Conservation (phyloP, 1,284 basidiomycete genomes). For the Cutaneotrichosporon arboriforme region DNA sequence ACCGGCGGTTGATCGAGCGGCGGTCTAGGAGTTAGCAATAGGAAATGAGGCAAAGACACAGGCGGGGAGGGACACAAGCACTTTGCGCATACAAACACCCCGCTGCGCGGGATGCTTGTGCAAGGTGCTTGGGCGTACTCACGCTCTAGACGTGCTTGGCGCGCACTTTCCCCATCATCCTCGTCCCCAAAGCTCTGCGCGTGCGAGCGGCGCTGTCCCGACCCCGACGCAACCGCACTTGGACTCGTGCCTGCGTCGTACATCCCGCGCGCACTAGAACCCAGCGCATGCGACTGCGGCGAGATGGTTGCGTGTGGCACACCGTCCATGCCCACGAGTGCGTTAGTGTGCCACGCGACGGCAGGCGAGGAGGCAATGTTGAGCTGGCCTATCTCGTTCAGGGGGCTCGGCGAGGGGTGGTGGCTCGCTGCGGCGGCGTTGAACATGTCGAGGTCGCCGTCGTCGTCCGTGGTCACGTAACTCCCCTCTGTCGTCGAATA, state of each 20-base stretch:
- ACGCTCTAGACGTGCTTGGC: conserved; percentile 17
- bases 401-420: conserved; percentile 6
- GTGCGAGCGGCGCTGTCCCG: background rate
- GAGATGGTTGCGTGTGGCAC: conserved; percentile 9
- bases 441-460: conserved; percentile 7
- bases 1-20: conserved; percentile 21
- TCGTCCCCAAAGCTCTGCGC: background rate
- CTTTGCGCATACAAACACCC: no score
- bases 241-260: no score
- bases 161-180: conserved; percentile 11
- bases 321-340: background rate
- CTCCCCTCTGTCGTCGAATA: conserved; percentile 4
- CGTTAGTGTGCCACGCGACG: background rate
- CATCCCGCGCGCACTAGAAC: conserved; percentile 2
- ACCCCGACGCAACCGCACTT: background rate
- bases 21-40: conserved; percentile 13
- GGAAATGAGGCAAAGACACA: no score
- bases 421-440: conserved; percentile 6
- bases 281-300: conserved; percentile 6
- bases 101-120: no score
- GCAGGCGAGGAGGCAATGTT: conserved; percentile 7
- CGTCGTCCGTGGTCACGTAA: conserved; percentile 14
- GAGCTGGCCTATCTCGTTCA: conserved; percentile 11
- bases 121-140: background rate
- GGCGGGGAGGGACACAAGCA: no score